Conservation (phyloP, 2,329 filamentous ascomycete species). For the Hirsutella thompsonii region DNA sequence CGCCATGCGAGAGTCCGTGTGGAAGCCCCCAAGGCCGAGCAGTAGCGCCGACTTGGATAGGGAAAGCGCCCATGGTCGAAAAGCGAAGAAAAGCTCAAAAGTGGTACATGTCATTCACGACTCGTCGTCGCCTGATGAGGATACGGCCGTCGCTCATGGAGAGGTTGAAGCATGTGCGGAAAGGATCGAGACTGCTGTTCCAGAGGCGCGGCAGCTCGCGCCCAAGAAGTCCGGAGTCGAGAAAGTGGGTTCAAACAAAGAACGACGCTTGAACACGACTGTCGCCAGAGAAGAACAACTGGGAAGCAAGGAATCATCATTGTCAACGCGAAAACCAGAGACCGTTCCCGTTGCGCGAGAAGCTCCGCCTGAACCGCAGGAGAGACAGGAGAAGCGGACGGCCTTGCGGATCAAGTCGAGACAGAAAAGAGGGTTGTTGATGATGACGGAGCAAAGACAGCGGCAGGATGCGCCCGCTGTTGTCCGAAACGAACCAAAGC, state of each 20-base stretch:
- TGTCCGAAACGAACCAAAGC: neutral
- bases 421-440: constrained; percentile 33
- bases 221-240: too few relatives aligned
- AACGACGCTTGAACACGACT: too few relatives aligned
- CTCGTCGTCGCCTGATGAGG: too few relatives aligned
- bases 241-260: too few relatives aligned
- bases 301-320: too few relatives aligned
- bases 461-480: neutral
- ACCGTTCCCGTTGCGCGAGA: neutral
- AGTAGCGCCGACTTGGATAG: neutral
- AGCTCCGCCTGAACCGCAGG: neutral
- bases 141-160: too few relatives aligned
- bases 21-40: neutral
- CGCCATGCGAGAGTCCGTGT: neutral
- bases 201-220: too few relatives aligned
- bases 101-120: neutral
- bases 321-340: too few relatives aligned
- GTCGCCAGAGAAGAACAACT: too few relatives aligned
- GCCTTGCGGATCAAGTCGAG: constrained; percentile 33
- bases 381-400: constrained; percentile 21
- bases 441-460: constrained; percentile 25
- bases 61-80: neutral
- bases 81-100: neutral
- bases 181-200: too few relatives aligned
- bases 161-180: too few relatives aligned